phyloP scores from a whole-genome alignment of 257 asterid species.

The Anisodus acutangulus region DNA sequence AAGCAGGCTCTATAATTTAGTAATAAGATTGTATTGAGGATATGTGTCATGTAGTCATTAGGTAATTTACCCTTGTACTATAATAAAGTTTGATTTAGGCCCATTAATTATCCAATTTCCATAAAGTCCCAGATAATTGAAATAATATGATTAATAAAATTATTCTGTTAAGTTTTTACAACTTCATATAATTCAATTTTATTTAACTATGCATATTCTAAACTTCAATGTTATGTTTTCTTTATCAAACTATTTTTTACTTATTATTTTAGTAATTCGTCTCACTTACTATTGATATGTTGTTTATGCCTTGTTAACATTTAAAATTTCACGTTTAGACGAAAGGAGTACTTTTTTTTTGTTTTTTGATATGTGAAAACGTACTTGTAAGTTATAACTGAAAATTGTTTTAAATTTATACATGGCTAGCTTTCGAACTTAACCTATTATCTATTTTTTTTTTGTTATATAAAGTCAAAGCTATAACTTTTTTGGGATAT shows the following conservation, averaged over 20 bases:
- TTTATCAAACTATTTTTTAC: background rate
- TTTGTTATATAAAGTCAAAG: too few relatives aligned
- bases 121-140: background rate
- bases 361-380: background rate
- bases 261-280: too few relatives aligned
- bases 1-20: too few relatives aligned
- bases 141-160: too few relatives aligned
- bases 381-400: background rate
- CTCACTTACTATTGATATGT: background rate
- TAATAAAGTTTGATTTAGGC: background rate
- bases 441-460: background rate
- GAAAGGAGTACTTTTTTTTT: background rate
- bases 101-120: background rate
- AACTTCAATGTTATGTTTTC: background rate
- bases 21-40: too few relatives aligned
- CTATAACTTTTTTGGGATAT: too few relatives aligned
- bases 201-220: background rate
- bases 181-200: background rate
- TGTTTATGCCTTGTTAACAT: too few relatives aligned
- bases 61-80: too few relatives aligned
- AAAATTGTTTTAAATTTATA: background rate
- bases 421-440: background rate
- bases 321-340: background rate
- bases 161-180: background rate
- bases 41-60: too few relatives aligned